Conservation (phyloP, 1,284 basidiomycete genomes). For the Vanrija pseudolonga region DNA sequence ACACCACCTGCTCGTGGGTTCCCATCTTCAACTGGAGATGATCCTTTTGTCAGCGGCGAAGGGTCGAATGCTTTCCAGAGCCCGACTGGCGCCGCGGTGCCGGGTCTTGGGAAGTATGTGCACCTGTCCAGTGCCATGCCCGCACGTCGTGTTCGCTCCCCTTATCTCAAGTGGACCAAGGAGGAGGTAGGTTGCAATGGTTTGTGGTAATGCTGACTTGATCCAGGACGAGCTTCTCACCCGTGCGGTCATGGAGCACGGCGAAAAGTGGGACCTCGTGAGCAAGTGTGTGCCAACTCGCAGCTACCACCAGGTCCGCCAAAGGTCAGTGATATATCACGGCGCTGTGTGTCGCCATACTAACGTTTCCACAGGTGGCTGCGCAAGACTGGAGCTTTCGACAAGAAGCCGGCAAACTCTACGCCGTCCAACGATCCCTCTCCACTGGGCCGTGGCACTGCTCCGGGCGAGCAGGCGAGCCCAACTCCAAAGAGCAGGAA, state of each 20-base stretch:
- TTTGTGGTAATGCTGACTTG: background rate
- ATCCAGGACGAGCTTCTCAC: conserved; percentile 44
- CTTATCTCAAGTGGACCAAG: conserved; percentile 47
- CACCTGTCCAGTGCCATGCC: conserved; percentile 42
- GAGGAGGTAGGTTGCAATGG: conserved; percentile 36
- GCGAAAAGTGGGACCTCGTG: conserved; percentile 49
- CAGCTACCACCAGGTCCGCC: conserved; percentile 48
- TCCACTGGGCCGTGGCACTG: conserved; percentile 6
- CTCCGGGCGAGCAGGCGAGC: conserved; percentile 12
- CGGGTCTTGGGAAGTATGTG: conserved; percentile 45
- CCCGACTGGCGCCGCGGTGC: conserved; percentile 38
- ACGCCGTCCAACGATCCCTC: conserved; percentile 10
- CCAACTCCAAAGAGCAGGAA: conserved; percentile 17
- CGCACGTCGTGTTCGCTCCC: conserved; percentile 37
- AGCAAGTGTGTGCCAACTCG: conserved; percentile 45
- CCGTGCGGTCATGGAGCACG: conserved; percentile 44
- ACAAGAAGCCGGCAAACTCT: conserved; percentile 33
- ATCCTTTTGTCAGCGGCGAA: conserved; percentile 9
- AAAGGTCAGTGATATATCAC: conserved; percentile 24
- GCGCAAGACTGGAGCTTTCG: conserved; percentile 46
- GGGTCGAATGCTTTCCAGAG: conserved; percentile 20
- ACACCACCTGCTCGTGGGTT: conserved; percentile 6
- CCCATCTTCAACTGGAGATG: conserved; percentile 6
- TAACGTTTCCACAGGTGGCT: conserved; percentile 30
- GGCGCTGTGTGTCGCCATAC: background rate